These are phyloP conservation scores for Fusarium sp. DNA, from an alignment of 2,329 filamentous ascomycete species.

Conservation along the genomic window DNA sequence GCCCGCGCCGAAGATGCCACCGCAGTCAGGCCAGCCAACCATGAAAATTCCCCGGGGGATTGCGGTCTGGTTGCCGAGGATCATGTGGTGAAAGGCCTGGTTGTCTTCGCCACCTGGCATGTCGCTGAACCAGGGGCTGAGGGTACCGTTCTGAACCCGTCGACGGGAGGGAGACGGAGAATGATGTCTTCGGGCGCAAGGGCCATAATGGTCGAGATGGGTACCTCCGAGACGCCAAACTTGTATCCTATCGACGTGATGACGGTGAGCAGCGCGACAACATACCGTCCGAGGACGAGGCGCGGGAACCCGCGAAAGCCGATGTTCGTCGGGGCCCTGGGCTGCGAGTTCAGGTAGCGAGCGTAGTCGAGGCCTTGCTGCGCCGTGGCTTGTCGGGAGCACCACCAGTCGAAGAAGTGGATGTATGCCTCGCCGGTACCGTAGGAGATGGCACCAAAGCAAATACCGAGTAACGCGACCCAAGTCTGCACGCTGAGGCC, in stretches of 20 bases:
- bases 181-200: not conserved
- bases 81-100: not conserved
- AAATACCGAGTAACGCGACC: slow-evolving; percentile 15
- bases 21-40: not conserved
- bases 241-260: slow-evolving; percentile 20
- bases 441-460: slow-evolving; percentile 17
- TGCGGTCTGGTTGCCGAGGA: not conserved
- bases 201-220: not conserved
- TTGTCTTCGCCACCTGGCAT: not conserved
- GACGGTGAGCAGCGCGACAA: not conserved
- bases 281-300: not conserved
- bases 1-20: not conserved
- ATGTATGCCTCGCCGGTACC: slow-evolving; percentile 15
- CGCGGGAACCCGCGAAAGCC: slow-evolving; percentile 2
- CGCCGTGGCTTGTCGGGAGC: not conserved
- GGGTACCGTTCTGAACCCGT: not conserved
- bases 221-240: slow-evolving; percentile 6
- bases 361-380: slow-evolving; percentile 13
- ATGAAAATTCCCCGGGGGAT: not conserved
- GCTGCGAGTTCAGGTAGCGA: slow-evolving; percentile 13
- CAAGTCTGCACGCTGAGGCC: slow-evolving; percentile 11
- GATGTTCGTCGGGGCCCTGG: slow-evolving; percentile 2
- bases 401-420: slow-evolving; percentile 29
- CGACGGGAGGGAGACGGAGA: not conserved
- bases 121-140: not conserved